Evolutionary conservation across 129 eudicot genomes (phyloP), one percentile per base, ranked within the genome.

Genomic region (Ambrosia trifida): DNA sequence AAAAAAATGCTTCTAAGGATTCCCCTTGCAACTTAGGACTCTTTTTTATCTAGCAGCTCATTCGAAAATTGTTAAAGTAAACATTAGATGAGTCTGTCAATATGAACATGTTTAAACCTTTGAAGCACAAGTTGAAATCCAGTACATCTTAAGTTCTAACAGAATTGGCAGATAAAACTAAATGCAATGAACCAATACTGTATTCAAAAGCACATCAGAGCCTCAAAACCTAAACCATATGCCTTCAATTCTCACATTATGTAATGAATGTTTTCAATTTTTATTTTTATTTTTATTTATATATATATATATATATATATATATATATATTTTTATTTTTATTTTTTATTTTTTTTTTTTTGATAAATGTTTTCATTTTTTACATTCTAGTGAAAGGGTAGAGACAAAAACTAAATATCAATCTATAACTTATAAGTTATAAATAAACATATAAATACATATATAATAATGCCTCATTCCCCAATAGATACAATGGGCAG

Each of bases 1-100:
- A 24, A 24, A 24, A 24, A 24, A 24, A 24, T 24, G 28, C 28
- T 24, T 10, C 38, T 19, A 43, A 11, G 35, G 36, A 36, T 38
- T 36, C 14, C 30, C 31, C 68, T 40, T 35, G 49, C 52, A 65
- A 41, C 53, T 28, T 57, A 57, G 4, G 45, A 8, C 28, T 28
- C 47, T 14, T 16, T n/a, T 51, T 51, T n/a, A 47, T 14, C 60
- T 68, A 4, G 33, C 36, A 50, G 45, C 57, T 47, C 60, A 68
- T 30, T 5, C 9, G 49, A 40, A 31, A 9, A 11, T 10, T 5
- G 32, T 68, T 14, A 66, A 66, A 11, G 18, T 18, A 46, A 43
- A 12, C 52, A 6, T 16, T n/a, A 51, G 9, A 51, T 6, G 24
- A 51, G 9, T 51, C 58, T 53, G 30, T 53, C 12, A 53, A 57